These are phyloP conservation scores for Dicorynia guianensis DNA, from an alignment of 306 rosid genomes.

Conservation along the genomic window DNA sequence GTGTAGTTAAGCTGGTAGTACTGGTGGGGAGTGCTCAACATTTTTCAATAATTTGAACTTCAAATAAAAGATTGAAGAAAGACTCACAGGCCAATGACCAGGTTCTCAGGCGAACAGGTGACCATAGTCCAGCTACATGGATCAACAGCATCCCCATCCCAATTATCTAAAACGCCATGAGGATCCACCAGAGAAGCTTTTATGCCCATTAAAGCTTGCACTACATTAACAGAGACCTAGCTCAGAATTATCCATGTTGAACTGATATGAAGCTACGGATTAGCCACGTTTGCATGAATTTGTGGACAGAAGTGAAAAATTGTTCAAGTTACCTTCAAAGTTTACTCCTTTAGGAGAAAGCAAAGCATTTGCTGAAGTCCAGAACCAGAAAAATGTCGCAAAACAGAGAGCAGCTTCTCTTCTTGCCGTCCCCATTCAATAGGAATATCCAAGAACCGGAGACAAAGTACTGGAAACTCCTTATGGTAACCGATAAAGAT, in stretches of 20 bases:
- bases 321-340: slow-evolving; percentile 79
- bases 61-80: slow-evolving; percentile 35
- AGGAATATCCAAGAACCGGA: slow-evolving; percentile 46
- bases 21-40: slow-evolving; percentile 4
- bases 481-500: slow-evolving; percentile 42
- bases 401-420: slow-evolving; percentile 57
- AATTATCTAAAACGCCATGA: slow-evolving; percentile 88
- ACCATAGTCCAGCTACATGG: slow-evolving; percentile 99
- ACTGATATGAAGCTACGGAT: slow-evolving; percentile 17
- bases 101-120: slow-evolving; percentile 85
- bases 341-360: slow-evolving; percentile 96
- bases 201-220: slow-evolving; percentile 92
- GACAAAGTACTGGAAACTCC: slow-evolving; percentile 40
- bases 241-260: slow-evolving; percentile 41
- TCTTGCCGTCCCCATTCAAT: slow-evolving; percentile 58
- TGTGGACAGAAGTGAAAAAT: background rate
- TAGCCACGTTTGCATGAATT: background rate
- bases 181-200: slow-evolving; percentile 81
- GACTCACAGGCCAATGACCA: slow-evolving; percentile 89
- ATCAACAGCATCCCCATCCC: slow-evolving; percentile 98
- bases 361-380: slow-evolving; percentile 64
- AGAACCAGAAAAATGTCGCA: slow-evolving; percentile 58
- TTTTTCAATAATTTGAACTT: background rate
- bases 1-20: background rate
- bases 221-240: slow-evolving; percentile 54